Evolutionary conservation across 306 rosid species (phyloP).

Genomic region (Begonia fuchsioides): DNA sequence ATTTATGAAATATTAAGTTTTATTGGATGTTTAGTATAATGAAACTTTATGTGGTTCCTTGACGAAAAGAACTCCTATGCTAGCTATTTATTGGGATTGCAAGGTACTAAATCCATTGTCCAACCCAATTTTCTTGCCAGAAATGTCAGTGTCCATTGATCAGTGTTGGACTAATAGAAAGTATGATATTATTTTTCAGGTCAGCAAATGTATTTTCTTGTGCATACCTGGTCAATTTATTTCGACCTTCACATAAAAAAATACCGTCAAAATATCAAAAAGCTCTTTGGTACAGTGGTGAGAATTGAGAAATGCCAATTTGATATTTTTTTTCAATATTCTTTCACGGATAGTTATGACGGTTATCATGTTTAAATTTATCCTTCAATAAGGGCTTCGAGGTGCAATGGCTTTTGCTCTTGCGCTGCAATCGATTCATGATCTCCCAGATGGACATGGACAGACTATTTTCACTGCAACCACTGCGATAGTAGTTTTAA

Average conservation of each 20-base stretch:
- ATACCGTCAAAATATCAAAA: slow-evolving; percentile 76
- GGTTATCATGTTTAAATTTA: too few species aligned
- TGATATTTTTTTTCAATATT: background rate
- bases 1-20: slow-evolving; percentile 8
- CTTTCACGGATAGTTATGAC: slow-evolving; percentile 3
- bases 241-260: slow-evolving; percentile 61
- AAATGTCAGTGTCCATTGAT: background rate
- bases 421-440: slow-evolving; percentile 92
- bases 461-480: slow-evolving; percentile 98
- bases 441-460: slow-evolving; percentile 98
- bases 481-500: slow-evolving; percentile 90
- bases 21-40: slow-evolving; percentile 8
- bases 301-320: slow-evolving; percentile 33
- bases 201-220: slow-evolving; percentile 91
- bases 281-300: slow-evolving; percentile 99
- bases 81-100: slow-evolving; percentile 86
- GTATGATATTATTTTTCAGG: slow-evolving; percentile 24
- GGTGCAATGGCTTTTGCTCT: slow-evolving; percentile 99
- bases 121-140: background rate
- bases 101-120: slow-evolving; percentile 31
- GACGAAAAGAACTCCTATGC: slow-evolving; percentile 22
- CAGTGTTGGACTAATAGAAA: slow-evolving; percentile 2
- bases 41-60: slow-evolving; percentile 24
- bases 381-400: slow-evolving; percentile 56
- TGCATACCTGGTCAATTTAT: slow-evolving; percentile 82